Base-by-base conservation (phyloP, 179 eudicot species). In the Sideroxylon spinosum region DNA sequence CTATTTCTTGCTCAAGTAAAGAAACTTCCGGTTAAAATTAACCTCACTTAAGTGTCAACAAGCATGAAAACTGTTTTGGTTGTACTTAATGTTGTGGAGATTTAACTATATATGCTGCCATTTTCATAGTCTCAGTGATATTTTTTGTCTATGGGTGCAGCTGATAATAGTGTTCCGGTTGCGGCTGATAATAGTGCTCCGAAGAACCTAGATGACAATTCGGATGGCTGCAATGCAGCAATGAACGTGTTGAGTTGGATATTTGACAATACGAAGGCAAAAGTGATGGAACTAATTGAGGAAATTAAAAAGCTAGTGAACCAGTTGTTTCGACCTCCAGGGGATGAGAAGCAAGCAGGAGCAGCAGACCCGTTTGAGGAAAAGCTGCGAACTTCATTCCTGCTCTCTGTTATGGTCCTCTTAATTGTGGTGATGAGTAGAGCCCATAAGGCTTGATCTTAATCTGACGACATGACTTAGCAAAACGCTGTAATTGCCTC, bases 391-490 rank as follows among this genome's bases (percentile, higher is more conserved):
- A 25, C 82, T 71, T 69, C 82, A 13, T 16, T 76, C 82, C n/a
- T 80, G 70, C 82, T 80, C 46, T 68, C 82, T 0, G 29, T 80
- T 6, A 22, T 80, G 23, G 82, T 75, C 69, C 62, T 80, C 63
- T 60, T 80, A 70, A 80, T 80, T 68, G 79, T 80, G 82, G 82
- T 80, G 59, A 22, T 90, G 74, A 79, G 84, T 78, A 96, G 98
- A 70, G 89, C 90, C 60, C 79, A 77, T 48, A 82, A 56, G 81
- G 86, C 86, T 57, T 89, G 89, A 91, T 76, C 85, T 52, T 76
- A 78, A 93, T 92, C 88, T 49, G 97, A 56, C 85, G 93, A 93
- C 87, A 84, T 64, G 68, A 73, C 74, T 6, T 20, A 4, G 55
- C 55, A 17, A n/a, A 19, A n/a, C 25, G 10, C 7, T 37, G 5